phyloP scores from a whole-genome alignment of 2,329 filamentous ascomycete species.

The Trichoderma hamatum region DNA sequence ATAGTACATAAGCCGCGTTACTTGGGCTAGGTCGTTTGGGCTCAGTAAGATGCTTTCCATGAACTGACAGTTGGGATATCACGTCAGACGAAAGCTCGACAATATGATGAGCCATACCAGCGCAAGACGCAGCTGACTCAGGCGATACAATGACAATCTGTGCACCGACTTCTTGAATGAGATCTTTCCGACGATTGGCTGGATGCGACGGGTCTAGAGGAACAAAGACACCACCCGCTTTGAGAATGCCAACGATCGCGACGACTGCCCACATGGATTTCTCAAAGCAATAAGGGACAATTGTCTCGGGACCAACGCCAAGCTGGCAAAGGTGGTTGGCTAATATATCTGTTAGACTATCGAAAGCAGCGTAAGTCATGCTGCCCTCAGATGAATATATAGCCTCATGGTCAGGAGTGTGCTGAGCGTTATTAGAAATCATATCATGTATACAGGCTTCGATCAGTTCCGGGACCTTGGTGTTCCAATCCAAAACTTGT shows the following conservation, averaged over 20 bases:
- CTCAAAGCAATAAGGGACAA: slow-evolving; percentile 27
- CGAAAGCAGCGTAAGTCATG: slow-evolving; percentile 14
- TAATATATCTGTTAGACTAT: background rate
- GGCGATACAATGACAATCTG: slow-evolving; percentile 25
- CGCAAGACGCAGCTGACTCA: background rate
- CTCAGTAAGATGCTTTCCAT: background rate
- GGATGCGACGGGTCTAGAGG: slow-evolving; percentile 34
- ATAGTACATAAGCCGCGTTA: slow-evolving; percentile 14
- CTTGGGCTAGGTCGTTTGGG: background rate
- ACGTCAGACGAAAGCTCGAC: slow-evolving; percentile 9
- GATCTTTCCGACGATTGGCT: background rate
- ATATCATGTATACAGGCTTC: slow-evolving; percentile 1
- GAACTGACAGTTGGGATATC: slow-evolving; percentile 1
- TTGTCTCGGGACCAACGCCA: slow-evolving; percentile 35
- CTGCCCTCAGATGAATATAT: slow-evolving; percentile 17
- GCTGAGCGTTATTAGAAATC: slow-evolving; percentile 1
- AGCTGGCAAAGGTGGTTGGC: slow-evolving; percentile 22
- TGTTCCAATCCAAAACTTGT: background rate
- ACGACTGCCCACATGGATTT: slow-evolving; percentile 32
- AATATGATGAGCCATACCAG: background rate
- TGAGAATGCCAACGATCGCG: slow-evolving; percentile 34
- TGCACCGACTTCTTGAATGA: slow-evolving; percentile 27
- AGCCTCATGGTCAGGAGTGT: slow-evolving; percentile 17
- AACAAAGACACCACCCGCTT: slow-evolving; percentile 35
- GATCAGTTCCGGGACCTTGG: background rate